phyloP scores from a whole-genome alignment of 306 rosid genomes.

The Quercus aquifolioides region DNA sequence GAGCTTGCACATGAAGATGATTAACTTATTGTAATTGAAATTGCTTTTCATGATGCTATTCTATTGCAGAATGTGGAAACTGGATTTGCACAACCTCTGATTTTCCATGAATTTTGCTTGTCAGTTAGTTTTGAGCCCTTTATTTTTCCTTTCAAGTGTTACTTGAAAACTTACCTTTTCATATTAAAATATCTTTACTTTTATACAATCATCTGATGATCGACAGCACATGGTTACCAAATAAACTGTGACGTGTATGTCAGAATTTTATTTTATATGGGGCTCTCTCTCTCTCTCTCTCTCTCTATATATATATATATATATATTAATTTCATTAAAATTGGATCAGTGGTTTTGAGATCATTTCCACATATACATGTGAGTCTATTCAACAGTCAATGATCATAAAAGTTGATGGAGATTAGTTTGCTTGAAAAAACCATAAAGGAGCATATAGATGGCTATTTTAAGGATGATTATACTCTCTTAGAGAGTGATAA shows the following conservation, averaged over 20 bases:
- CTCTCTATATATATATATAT: no score
- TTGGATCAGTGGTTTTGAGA: no score
- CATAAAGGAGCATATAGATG: no score
- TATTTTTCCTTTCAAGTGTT: not conserved
- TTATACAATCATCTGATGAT: not conserved
- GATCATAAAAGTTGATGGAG: no score
- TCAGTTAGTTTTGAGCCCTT: not conserved
- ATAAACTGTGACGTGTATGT: not conserved
- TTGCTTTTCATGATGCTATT: slow-evolving; percentile 4
- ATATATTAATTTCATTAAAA: no score
- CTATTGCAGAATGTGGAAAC: slow-evolving; percentile 15
- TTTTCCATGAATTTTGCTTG: not conserved
- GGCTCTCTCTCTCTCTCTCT: no score
- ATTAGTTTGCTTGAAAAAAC: no score
- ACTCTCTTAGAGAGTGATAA: no score
- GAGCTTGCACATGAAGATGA: slow-evolving; percentile 66
- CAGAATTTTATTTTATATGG: no score
- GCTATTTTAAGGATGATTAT: no score
- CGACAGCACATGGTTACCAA: not conserved
- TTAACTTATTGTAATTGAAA: slow-evolving; percentile 19
- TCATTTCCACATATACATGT: no score
- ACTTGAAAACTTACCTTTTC: not conserved
- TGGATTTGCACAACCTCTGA: not conserved
- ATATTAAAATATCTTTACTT: not conserved
- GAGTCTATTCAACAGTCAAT: no score